Evolutionary conservation across 495 filamentous ascomycete genomes (phyloP).

Genomic region (Daldinia loculata): DNA sequence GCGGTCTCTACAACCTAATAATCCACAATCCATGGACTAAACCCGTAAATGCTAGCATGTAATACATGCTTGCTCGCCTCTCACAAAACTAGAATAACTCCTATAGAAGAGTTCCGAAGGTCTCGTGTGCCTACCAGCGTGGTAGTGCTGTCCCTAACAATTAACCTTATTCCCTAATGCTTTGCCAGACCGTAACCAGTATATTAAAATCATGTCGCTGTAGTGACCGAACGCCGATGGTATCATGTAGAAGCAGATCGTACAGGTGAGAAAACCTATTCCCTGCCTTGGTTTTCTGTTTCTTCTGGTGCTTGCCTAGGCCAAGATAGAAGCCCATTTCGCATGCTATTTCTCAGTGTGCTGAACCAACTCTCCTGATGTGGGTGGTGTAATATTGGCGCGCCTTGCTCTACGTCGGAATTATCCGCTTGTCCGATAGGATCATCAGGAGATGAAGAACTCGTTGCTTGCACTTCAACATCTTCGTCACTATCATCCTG

Average conservation of each 20-base stretch:
- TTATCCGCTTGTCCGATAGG: slow-evolving; percentile 24
- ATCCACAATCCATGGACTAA: slow-evolving; percentile 16
- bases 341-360: slow-evolving; percentile 35
- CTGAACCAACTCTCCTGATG: slow-evolving; percentile 40
- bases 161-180: slow-evolving; percentile 23
- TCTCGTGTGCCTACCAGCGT: slow-evolving; percentile 7
- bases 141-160: slow-evolving; percentile 14
- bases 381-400: slow-evolving; percentile 18
- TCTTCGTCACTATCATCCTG: slow-evolving; percentile 59
- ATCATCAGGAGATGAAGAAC: slow-evolving; percentile 36
- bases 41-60: slow-evolving; percentile 17
- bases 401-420: slow-evolving; percentile 46
- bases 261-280: slow-evolving; percentile 13
- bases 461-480: slow-evolving; percentile 25
- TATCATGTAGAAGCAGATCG: slow-evolving; percentile 22
- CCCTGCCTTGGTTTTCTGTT: slow-evolving; percentile 22
- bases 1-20: slow-evolving; percentile 16
- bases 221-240: slow-evolving; percentile 34
- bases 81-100: slow-evolving; percentile 1
- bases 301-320: slow-evolving; percentile 24
- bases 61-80: slow-evolving; percentile 12
- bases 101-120: slow-evolving; percentile 1
- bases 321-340: slow-evolving; percentile 35
- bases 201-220: slow-evolving; percentile 33
- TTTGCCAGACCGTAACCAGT: slow-evolving; percentile 36